A percentile compares a stretch with the other conserved stretches of the same genome.
Evolutionary conservation across 352 stramenopile species (phyloP).

Genomic region (Phytopythium litorale): DNA sequence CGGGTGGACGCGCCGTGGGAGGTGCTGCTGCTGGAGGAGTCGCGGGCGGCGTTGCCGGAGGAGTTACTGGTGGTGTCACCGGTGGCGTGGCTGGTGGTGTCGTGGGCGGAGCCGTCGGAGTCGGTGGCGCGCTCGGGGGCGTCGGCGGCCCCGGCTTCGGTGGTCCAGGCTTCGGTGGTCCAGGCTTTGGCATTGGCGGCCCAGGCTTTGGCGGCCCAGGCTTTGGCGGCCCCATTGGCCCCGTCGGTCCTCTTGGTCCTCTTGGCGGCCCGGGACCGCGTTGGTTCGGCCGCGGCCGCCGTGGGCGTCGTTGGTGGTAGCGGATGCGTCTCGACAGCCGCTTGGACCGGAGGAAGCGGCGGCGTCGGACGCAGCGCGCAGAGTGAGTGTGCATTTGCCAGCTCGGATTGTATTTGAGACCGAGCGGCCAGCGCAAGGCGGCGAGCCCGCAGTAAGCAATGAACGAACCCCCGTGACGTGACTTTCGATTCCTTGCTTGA

Average conservation of each 20-base stretch:
- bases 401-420: background rate
- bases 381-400: background rate
- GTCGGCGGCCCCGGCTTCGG: background rate
- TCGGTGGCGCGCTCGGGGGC: background rate
- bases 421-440: background rate
- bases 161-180: background rate
- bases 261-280: background rate
- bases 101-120: background rate
- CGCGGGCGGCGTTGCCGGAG: background rate
- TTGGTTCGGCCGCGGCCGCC: background rate
- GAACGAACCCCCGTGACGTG: background rate
- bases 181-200: background rate
- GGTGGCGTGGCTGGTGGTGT: background rate
- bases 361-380: background rate
- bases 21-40: background rate
- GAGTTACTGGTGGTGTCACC: background rate
- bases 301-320: background rate
- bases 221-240: background rate
- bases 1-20: background rate
- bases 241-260: background rate
- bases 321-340: background rate
- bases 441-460: background rate
- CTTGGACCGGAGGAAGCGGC: background rate
- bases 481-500: background rate
- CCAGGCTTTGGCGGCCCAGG: background rate